Evolutionary conservation across 1,284 basidiomycete species (phyloP).

Genomic region (Inonotus obliquus): DNA sequence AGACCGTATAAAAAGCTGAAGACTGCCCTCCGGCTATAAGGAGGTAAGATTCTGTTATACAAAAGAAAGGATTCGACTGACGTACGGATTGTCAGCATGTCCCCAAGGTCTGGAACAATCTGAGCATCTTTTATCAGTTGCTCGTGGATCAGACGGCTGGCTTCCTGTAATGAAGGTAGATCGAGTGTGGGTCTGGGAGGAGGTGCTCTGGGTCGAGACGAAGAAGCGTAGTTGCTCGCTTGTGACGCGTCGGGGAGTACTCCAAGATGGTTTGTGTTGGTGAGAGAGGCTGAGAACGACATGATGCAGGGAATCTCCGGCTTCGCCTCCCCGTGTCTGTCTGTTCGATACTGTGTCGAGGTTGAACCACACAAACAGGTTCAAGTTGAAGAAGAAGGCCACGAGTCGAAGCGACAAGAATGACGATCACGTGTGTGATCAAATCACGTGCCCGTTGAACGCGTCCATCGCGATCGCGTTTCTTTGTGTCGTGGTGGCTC

Average conservation of each 20-base stretch:
- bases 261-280: background rate
- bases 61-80: slow-evolving; percentile 11
- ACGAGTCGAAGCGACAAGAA: background rate
- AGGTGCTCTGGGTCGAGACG: slow-evolving; percentile 14
- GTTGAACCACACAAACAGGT: background rate
- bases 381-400: background rate
- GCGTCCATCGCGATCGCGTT: background rate
- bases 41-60: slow-evolving; percentile 9
- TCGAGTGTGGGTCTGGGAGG: slow-evolving; percentile 41
- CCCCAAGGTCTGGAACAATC: slow-evolving; percentile 67
- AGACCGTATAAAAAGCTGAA: slow-evolving; percentile 72
- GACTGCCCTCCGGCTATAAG: slow-evolving; percentile 53
- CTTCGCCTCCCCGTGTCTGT: background rate
- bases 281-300: slow-evolving; percentile 1
- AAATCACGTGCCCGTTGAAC: background rate
- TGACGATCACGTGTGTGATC: slow-evolving; percentile 2
- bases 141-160: slow-evolving; percentile 61
- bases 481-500: background rate
- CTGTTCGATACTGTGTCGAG: background rate
- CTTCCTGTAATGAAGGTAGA: slow-evolving; percentile 56
- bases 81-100: slow-evolving; percentile 54
- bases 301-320: background rate
- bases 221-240: slow-evolving; percentile 9
- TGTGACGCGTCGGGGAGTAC: slow-evolving; percentile 3
- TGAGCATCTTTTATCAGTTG: slow-evolving; percentile 67